phyloP scores from a whole-genome alignment of 2,329 filamentous ascomycete species.

The Microdochium nivale region DNA sequence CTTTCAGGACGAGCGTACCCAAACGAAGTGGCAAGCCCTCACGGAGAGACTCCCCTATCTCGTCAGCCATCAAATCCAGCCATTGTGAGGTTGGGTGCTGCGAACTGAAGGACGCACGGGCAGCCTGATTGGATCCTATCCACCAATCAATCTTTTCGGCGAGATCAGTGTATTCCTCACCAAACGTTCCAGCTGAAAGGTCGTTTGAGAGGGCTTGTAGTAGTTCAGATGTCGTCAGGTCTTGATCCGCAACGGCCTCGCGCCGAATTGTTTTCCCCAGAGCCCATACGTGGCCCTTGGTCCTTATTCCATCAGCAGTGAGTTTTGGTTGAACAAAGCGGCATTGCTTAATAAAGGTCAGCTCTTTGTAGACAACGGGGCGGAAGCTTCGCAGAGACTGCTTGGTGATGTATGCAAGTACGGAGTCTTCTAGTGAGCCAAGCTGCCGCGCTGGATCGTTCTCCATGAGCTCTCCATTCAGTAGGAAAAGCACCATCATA shows the following conservation, averaged over 20 bases:
- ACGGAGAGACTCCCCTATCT: conserved; percentile 12
- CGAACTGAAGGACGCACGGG: conserved; percentile 1
- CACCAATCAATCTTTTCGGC: conserved; percentile 2
- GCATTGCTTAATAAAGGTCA: conserved; percentile 20
- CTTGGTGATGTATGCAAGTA: conserved; percentile 14
- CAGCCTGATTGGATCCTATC: not conserved
- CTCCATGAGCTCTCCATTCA: conserved; percentile 20
- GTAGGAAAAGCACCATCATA: conserved; percentile 15
- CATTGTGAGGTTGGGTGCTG: conserved; percentile 8
- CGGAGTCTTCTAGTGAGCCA: conserved; percentile 11
- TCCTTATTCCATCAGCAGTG: conserved; percentile 10
- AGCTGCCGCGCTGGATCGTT: conserved; percentile 10
- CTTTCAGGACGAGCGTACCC: conserved; percentile 2
- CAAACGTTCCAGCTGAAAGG: conserved; percentile 11
- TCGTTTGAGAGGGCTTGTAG: conserved; percentile 14
- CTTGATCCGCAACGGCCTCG: conserved; percentile 10
- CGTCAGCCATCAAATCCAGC: conserved; percentile 14
- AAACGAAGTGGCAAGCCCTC: conserved; percentile 16
- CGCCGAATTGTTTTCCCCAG: conserved; percentile 15
- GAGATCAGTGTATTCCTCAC: conserved; percentile 10
- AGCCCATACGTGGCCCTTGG: conserved; percentile 15
- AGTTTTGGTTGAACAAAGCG: conserved; percentile 15
- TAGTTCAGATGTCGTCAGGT: conserved; percentile 10
- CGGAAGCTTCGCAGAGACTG: conserved; percentile 17
- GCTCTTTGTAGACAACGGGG: conserved; percentile 12